phyloP scores from a whole-genome alignment of 1,139 yeast genomes.

The Protomyces inouyei region DNA sequence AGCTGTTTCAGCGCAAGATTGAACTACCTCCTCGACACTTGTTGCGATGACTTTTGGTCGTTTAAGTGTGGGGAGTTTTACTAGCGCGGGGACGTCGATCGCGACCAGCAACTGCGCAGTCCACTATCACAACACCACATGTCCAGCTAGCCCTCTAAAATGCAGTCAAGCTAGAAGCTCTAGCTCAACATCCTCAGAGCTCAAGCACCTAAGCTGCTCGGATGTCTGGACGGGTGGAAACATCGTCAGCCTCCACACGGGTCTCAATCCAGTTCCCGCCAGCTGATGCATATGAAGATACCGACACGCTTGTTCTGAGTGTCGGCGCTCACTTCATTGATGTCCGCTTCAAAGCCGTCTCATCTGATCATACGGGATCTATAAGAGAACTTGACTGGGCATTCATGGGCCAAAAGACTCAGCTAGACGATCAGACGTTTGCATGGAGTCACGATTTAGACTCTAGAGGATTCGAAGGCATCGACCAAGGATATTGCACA shows the following conservation, averaged over 20 bases:
- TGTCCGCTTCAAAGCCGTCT: neutral
- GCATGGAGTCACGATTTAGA: constrained; percentile 5
- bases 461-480: neutral
- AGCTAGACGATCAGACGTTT: neutral
- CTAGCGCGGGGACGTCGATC: no score
- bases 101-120: no score
- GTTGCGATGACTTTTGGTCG: no score
- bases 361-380: neutral
- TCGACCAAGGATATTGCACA: neutral
- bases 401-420: constrained; percentile 1
- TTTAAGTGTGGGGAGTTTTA: no score
- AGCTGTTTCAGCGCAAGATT: no score
- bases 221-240: no score
- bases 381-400: constrained; percentile 3
- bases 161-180: no score
- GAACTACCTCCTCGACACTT: no score
- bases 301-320: constrained; percentile 8
- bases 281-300: constrained; percentile 9
- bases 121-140: no score
- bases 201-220: no score
- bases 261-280: constrained; percentile 6
- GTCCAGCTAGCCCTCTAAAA: no score
- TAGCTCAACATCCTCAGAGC: no score
- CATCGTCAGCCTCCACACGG: neutral
- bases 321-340: constrained; percentile 4